Conservation (phyloP, 805 yeast species). For the Teunomyces aglyptinius region DNA sequence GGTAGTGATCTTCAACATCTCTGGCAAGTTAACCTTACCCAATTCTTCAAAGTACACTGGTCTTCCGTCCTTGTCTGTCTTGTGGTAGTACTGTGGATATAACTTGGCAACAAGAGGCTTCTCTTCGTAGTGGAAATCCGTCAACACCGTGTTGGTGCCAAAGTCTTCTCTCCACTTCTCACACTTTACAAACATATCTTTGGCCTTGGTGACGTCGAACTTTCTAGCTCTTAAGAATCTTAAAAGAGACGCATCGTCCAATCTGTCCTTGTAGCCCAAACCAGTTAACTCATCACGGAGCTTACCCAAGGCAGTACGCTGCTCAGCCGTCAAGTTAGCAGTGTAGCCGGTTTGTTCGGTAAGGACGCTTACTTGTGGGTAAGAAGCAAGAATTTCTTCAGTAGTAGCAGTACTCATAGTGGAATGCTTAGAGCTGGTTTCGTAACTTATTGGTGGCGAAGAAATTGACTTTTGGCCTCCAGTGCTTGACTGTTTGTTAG, state of each 20-base stretch:
- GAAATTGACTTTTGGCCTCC: not conserved
- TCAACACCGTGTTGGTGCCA: slow-evolving; percentile 82
- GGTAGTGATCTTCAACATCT: slow-evolving; percentile 90
- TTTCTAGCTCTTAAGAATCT: slow-evolving; percentile 95
- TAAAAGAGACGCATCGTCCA: slow-evolving; percentile 80
- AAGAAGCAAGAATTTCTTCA: slow-evolving; percentile 50
- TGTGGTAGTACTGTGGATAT: slow-evolving; percentile 97
- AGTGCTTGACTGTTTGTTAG: not conserved
- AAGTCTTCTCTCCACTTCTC: slow-evolving; percentile 89
- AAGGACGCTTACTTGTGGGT: slow-evolving; percentile 67
- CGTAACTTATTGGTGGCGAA: not conserved
- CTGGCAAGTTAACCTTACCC: slow-evolving; percentile 84
- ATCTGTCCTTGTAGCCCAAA: slow-evolving; percentile 69
- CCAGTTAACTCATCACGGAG: slow-evolving; percentile 57
- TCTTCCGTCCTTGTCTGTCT: slow-evolving; percentile 95
- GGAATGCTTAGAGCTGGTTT: not conserved
- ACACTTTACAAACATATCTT: slow-evolving; percentile 79
- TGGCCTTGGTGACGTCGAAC: slow-evolving; percentile 78
- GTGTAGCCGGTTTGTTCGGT: slow-evolving; percentile 72
- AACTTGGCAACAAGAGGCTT: slow-evolving; percentile 83
- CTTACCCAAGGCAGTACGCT: slow-evolving; percentile 55
- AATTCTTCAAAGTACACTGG: slow-evolving; percentile 94
- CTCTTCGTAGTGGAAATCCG: slow-evolving; percentile 90
- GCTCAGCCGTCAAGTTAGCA: slow-evolving; percentile 71
- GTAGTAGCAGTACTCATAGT: slow-evolving; percentile 6